Evolutionary conservation across 495 filamentous ascomycete species (phyloP).

Genomic region (Aspergillus haitiensis): DNA sequence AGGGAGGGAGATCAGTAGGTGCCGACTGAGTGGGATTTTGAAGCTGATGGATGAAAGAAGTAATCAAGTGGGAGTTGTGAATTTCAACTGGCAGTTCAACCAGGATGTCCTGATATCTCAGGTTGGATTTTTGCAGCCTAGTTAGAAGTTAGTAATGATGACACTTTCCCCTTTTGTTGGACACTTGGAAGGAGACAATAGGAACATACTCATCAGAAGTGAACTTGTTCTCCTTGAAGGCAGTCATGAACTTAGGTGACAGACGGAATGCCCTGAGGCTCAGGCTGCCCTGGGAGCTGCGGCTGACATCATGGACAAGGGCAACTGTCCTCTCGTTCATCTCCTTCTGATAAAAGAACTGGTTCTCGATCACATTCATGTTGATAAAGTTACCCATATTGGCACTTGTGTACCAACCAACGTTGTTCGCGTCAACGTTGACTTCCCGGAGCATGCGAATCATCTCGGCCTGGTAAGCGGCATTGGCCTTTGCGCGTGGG

Average conservation of each 20-base stretch:
- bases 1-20: slow-evolving; percentile 69
- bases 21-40: slow-evolving; percentile 57
- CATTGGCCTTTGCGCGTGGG: slow-evolving; percentile 86
- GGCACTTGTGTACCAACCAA: slow-evolving; percentile 97
- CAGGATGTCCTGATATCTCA: slow-evolving; percentile 92
- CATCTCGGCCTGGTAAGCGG: slow-evolving; percentile 93
- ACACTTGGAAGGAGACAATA: no score
- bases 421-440: slow-evolving; percentile 96
- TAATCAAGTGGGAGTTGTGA: slow-evolving; percentile 97
- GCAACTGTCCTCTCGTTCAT: slow-evolving; percentile 91
- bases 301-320: slow-evolving; percentile 90
- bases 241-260: slow-evolving; percentile 83
- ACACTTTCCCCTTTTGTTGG: no score
- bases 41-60: slow-evolving; percentile 89
- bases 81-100: slow-evolving; percentile 87
- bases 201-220: slow-evolving; percentile 79
- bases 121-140: slow-evolving; percentile 85
- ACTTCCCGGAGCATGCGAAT: slow-evolving; percentile 94
- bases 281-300: slow-evolving; percentile 87
- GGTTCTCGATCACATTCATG: slow-evolving; percentile 94
- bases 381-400: slow-evolving; percentile 99
- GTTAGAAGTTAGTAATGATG: slow-evolving; percentile 22
- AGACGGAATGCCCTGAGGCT: slow-evolving; percentile 89
- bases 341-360: slow-evolving; percentile 93
- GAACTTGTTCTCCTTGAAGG: slow-evolving; percentile 96